Percentiles rank a stretch among this genome's conserved stretches.
phyloP scores from a whole-genome alignment of 2,329 filamentous ascomycete genomes.

The Cordyceps cicadae region DNA sequence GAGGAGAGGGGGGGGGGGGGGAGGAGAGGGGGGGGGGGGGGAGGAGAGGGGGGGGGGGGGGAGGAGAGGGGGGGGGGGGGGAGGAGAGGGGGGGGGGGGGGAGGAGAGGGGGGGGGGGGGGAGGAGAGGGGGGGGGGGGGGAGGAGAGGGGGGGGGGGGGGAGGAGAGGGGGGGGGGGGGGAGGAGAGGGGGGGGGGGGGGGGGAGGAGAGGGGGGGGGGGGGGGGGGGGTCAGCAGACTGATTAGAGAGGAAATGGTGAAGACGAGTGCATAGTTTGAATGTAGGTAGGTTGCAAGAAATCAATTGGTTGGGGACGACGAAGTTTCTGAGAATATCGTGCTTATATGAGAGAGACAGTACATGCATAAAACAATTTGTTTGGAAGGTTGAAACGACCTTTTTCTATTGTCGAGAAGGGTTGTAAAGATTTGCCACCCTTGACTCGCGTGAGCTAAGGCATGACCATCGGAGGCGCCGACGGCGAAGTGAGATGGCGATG shows the following conservation, averaged over 20 bases:
- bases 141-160: neutral
- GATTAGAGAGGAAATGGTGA: neutral
- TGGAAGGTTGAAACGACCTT: neutral
- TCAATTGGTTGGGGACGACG: neutral
- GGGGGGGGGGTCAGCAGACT: neutral
- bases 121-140: neutral
- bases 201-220: neutral
- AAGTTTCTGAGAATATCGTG: neutral
- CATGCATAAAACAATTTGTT: neutral
- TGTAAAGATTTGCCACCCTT: constrained; percentile 9
- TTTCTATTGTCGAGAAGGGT: neutral
- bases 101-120: neutral
- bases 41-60: neutral
- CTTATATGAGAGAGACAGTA: neutral
- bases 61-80: neutral
- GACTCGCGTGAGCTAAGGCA: constrained; percentile 11
- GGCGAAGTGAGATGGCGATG: constrained; percentile 2
- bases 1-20: neutral
- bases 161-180: neutral
- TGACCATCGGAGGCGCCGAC: constrained; percentile 9
- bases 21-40: neutral
- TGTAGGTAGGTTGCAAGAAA: neutral
- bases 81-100: neutral
- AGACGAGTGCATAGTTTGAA: neutral
- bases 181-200: neutral